A percentile compares a stretch with the other conserved stretches of the same genome.
These are phyloP conservation scores for Kokia cookei DNA, from an alignment of 441 rosid species.

Conservation along the genomic window DNA sequence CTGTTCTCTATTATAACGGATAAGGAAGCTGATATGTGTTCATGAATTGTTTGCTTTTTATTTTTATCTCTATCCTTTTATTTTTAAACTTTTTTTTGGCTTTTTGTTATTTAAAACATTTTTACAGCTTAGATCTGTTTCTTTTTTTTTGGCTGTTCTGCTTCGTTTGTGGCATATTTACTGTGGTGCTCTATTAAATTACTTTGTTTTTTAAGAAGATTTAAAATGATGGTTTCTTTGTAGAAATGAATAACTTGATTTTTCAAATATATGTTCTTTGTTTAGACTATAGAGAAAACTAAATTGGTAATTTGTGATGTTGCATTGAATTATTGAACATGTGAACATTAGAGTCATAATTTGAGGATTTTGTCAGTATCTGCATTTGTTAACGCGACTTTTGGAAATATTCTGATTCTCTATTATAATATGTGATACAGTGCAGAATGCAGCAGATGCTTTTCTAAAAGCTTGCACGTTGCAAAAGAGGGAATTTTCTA, in stretches of 20 bases:
- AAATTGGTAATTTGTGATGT: background rate
- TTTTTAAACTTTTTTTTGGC: background rate
- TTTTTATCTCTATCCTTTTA: no score
- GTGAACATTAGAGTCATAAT: background rate
- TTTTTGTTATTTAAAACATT: background rate
- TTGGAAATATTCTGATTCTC: background rate
- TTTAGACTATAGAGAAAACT: background rate
- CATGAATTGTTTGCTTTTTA: background rate
- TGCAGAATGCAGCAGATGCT: background rate
- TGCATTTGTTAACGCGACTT: background rate
- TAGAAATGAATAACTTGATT: background rate
- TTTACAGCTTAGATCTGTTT: constrained; percentile 19
- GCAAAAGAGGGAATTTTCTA: background rate
- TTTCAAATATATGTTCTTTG: background rate
- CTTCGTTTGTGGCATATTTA: background rate
- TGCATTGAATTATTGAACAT: background rate
- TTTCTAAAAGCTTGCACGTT: background rate
- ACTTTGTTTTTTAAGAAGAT: background rate
- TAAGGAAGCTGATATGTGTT: background rate
- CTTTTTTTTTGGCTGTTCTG: background rate
- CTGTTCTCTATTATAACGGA: background rate
- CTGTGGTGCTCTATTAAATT: background rate
- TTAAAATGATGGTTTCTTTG: background rate
- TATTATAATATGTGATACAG: background rate
- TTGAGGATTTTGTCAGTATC: background rate